phyloP scores from a whole-genome alignment of 331 rosid genomes.

The Telfairia occidentalis region DNA sequence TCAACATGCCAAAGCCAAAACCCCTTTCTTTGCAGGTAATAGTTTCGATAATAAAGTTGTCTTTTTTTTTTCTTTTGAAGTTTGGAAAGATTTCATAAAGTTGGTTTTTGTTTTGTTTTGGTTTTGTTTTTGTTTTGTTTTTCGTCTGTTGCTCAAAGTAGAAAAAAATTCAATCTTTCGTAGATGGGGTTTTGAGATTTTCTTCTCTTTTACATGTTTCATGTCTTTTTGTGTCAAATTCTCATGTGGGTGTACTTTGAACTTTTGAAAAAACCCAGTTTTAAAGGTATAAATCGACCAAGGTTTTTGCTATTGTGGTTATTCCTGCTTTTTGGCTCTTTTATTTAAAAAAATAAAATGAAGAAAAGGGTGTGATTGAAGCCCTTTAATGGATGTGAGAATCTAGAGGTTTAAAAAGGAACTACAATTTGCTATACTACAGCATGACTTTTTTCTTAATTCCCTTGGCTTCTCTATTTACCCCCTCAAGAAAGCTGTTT shows the following conservation, averaged over 20 bases:
- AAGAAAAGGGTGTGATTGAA: not conserved
- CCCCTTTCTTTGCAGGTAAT: slow-evolving; percentile 79
- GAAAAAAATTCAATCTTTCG: not conserved
- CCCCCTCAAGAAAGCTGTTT: not conserved
- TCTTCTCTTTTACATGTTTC: not conserved
- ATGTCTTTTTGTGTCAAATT: not conserved
- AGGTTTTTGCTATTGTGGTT: too few relatives aligned
- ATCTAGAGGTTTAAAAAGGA: not conserved
- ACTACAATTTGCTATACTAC: not conserved
- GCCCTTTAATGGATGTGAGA: not conserved
- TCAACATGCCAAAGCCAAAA: slow-evolving; percentile 67
- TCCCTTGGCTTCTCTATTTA: not conserved
- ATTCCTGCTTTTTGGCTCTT: not conserved
- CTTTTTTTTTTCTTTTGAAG: not conserved
- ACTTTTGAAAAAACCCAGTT: not conserved
- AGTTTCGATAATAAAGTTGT: not conserved
- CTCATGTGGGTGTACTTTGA: not conserved
- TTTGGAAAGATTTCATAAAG: not conserved
- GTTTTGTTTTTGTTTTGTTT: not conserved
- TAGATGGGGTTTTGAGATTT: not conserved
- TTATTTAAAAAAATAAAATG: not conserved
- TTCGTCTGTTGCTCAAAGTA: not conserved
- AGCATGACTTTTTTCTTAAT: slow-evolving; percentile 4
- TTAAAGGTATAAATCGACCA: not conserved
- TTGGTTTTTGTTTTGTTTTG: not conserved